phyloP scores from a whole-genome alignment of 2,329 filamentous ascomycete species.

The Stagonosporopsis rhizophila region DNA sequence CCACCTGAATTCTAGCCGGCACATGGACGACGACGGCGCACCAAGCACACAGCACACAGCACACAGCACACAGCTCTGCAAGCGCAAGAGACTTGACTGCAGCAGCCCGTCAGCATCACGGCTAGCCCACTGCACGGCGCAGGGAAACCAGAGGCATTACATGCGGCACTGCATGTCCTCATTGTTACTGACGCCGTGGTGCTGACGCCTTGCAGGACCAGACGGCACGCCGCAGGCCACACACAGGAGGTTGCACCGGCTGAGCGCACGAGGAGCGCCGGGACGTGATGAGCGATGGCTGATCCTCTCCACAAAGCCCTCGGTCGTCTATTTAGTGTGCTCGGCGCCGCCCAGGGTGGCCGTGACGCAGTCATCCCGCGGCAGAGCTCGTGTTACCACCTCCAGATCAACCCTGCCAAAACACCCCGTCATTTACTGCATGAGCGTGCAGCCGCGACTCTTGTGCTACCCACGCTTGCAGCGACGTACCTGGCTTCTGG shows the following conservation, averaged over 20 bases:
- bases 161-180: constrained; percentile 3
- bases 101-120: constrained; percentile 1
- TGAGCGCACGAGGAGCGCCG: constrained; percentile 20
- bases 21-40: not conserved
- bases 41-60: too few relatives aligned
- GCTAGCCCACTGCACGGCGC: not conserved
- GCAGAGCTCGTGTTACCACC: constrained; percentile 41
- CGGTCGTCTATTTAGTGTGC: constrained; percentile 41
- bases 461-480: constrained; percentile 32
- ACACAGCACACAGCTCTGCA: constrained; percentile 3
- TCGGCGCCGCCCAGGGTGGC: constrained; percentile 24
- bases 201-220: constrained; percentile 17
- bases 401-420: constrained; percentile 33
- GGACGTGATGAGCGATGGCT: constrained; percentile 28
- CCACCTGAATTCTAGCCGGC: constrained; percentile 7
- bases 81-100: not conserved
- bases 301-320: constrained; percentile 44
- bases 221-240: constrained; percentile 13
- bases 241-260: constrained; percentile 17
- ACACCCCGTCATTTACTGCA: constrained; percentile 43
- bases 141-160: not conserved
- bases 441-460: constrained; percentile 35
- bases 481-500: constrained; percentile 42
- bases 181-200: constrained; percentile 7
- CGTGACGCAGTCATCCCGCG: constrained; percentile 46